Base-by-base conservation (phyloP, 352 stramenopile species). In the Plasmopara viticola region DNA sequence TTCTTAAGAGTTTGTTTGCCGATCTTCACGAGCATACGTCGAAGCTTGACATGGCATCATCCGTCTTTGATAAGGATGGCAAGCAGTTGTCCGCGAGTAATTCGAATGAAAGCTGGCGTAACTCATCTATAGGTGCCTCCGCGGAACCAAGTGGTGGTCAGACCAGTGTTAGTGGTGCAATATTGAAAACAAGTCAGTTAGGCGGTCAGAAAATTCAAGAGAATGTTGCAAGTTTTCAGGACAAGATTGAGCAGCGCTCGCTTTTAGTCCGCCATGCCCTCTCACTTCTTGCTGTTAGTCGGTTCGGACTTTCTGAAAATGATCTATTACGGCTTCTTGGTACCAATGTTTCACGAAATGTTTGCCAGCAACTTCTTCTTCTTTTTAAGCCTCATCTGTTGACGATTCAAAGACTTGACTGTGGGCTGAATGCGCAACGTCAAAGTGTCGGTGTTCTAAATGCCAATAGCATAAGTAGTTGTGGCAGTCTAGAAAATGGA, bases 231-330 rank as follows among this genome's bases (percentile, higher is more conserved):
- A 62, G 44, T 5, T 66, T 88, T 13, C 68, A 77, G 38, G 57
- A 59, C 7, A 37, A 50, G 15, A 79, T 90, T 29, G 80, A 93
- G 48, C 77, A 89, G 48, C 82, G 79, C 17, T 70, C 76, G 13
- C 52, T 93, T 37, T 62, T 91, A 7, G 67, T 86, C 48, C 70
- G 83, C 9, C 83, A 91, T 62, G 72, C 73, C 29, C 64, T 93
- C 5, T 90, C 78, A 18, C 67, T 91, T 17, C 63, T 93, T 6
- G 62, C 74, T 0, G 80, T 89, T 10, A 69, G 80, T 8, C 67
- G 78, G 8, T 93, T 87, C 25, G 83, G 80, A 0, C 60, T 93
- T 7, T 87, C 78, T 1, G 71, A 85, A 35, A 60, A 58, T 1
- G 83, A 93, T 57, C 61, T 93, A 9, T 44, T 61, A 17, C 70